Conservation (phyloP, 208 protist genomes). For the Polymyxa betae region DNA sequence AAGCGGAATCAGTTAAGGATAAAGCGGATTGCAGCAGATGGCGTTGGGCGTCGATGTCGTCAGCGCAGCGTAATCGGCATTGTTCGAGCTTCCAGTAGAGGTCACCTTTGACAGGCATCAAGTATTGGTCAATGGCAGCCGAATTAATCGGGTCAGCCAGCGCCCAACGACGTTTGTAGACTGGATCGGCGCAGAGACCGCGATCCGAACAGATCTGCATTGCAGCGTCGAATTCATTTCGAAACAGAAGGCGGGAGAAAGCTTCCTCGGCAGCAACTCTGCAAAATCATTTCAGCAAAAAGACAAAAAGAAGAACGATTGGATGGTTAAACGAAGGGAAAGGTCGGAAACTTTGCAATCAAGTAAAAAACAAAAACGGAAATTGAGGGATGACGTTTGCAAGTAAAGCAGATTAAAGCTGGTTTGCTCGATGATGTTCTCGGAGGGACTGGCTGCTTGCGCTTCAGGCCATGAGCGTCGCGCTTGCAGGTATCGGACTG, state of each 20-base stretch:
- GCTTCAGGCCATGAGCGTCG: background rate
- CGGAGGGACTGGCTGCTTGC: background rate
- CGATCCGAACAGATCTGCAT: background rate
- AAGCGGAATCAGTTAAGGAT: background rate
- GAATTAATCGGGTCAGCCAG: background rate
- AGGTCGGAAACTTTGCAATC: background rate
- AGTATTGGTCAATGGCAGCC: background rate
- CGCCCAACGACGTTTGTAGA: background rate
- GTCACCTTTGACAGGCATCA: background rate
- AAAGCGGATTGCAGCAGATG: background rate
- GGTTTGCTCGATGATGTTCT: background rate
- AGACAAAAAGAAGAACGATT: background rate
- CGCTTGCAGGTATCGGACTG: background rate
- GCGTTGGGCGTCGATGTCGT: background rate
- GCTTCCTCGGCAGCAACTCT: background rate
- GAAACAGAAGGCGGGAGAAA: background rate
- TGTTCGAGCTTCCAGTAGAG: background rate
- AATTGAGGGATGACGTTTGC: background rate
- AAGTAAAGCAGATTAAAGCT: background rate
- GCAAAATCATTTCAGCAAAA: background rate
- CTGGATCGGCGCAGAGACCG: background rate
- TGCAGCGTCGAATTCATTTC: background rate
- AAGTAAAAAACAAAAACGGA: background rate
- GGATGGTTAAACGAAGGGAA: background rate
- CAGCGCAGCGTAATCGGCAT: background rate